phyloP scores from a whole-genome alignment of 257 asterid species.

The Solanum neorickii region DNA sequence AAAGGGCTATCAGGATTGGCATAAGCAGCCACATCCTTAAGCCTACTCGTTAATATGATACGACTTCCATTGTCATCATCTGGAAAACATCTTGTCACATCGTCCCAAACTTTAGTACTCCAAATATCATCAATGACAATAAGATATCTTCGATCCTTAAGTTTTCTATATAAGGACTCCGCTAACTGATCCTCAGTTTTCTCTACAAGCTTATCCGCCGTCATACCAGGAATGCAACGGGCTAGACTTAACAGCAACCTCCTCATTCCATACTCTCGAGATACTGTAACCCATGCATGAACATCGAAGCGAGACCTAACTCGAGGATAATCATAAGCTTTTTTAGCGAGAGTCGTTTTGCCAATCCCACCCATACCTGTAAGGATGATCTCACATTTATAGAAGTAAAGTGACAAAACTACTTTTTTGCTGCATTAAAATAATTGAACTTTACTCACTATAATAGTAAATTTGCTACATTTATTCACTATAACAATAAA shows the following conservation, averaged over 20 bases:
- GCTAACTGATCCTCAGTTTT: conserved; percentile 14
- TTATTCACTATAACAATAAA: neutral
- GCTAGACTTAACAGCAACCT: conserved; percentile 10
- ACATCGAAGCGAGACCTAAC: conserved; percentile 14
- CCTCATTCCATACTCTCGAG: conserved; percentile 11
- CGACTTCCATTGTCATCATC: conserved; percentile 24
- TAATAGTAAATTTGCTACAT: neutral
- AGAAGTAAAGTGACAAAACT: neutral
- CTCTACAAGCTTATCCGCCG: neutral
- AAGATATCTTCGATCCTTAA: conserved; percentile 21
- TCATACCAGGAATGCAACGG: conserved; percentile 2
- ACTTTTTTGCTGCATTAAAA: neutral
- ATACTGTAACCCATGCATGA: conserved; percentile 23
- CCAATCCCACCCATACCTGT: conserved; percentile 12
- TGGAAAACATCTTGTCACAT: conserved; percentile 21
- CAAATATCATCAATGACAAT: conserved; percentile 28
- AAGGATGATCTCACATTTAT: neutral
- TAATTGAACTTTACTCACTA: neutral
- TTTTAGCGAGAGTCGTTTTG: conserved; percentile 14
- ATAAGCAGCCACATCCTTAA: conserved; percentile 6
- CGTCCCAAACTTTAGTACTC: conserved; percentile 12
- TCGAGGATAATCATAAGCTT: conserved; percentile 15
- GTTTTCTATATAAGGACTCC: conserved; percentile 8
- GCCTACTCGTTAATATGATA: conserved; percentile 24
- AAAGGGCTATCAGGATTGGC: conserved; percentile 4